These are phyloP conservation scores for Pyrenophora tritici-repentis DNA, from an alignment of 2,329 filamentous ascomycete species.

Conservation along the genomic window DNA sequence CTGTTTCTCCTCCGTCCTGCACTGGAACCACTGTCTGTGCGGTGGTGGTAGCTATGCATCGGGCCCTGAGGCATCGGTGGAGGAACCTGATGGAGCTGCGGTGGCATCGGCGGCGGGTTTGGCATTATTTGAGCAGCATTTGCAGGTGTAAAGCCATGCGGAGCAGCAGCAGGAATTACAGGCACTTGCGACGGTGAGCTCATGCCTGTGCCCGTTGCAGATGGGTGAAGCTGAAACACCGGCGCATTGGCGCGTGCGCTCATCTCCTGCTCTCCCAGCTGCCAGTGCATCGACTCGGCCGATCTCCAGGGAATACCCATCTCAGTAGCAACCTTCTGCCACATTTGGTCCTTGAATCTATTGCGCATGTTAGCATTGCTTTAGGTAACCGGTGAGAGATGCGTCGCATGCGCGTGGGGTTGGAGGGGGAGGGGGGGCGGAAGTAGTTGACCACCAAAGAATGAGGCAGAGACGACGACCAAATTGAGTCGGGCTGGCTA, in stretches of 20 bases:
- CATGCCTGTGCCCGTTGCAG: slow-evolving; percentile 40
- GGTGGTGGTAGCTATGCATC: slow-evolving; percentile 40
- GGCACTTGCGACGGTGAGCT: slow-evolving; percentile 38
- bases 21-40: slow-evolving; percentile 41
- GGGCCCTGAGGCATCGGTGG: slow-evolving; percentile 33
- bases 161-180: slow-evolving; percentile 28
- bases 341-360: slow-evolving; percentile 98
- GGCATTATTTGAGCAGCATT: slow-evolving; percentile 46
- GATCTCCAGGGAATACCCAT: slow-evolving; percentile 95
- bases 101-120: slow-evolving; percentile 28
- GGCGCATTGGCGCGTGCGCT: slow-evolving; percentile 86
- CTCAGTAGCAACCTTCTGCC: slow-evolving; percentile 92
- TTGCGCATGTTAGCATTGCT: slow-evolving; percentile 27
- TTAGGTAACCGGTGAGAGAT: slow-evolving; percentile 6
- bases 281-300: slow-evolving; percentile 98
- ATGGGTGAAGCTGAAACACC: slow-evolving; percentile 68
- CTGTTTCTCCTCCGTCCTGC: slow-evolving; percentile 39
- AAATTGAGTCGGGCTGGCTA: slow-evolving; percentile 7
- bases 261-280: slow-evolving; percentile 92
- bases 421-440: background rate
- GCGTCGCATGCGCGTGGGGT: slow-evolving; percentile 10
- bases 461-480: background rate
- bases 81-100: slow-evolving; percentile 35
- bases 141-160: slow-evolving; percentile 46
- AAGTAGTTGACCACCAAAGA: slow-evolving; percentile 8